phyloP scores from a whole-genome alignment of 768 basidiomycete species.

The Kwoniella bestiolae region DNA sequence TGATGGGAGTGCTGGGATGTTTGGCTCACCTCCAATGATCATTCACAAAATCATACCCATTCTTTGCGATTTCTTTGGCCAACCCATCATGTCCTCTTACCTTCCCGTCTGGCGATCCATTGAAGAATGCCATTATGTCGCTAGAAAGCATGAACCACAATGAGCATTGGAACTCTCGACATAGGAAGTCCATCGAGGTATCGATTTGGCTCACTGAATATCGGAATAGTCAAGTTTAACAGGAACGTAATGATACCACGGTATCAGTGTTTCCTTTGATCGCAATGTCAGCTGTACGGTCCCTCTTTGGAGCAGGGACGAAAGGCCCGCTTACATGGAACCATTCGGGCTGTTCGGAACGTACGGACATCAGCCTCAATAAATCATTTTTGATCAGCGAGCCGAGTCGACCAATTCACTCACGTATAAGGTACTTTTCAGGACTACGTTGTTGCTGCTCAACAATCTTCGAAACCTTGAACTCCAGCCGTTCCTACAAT shows the following conservation, averaged over 20 bases:
- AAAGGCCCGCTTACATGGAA: constrained; percentile 31
- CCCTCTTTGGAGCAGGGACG: background rate
- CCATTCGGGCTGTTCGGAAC: constrained; percentile 55
- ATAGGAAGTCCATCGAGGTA: background rate
- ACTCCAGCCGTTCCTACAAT: constrained; percentile 49
- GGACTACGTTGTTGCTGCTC: constrained; percentile 47
- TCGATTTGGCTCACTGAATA: constrained; percentile 54
- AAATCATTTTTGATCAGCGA: background rate
- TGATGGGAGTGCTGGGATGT: background rate
- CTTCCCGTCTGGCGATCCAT: constrained; percentile 45
- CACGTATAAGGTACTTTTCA: constrained; percentile 53
- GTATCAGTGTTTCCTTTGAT: constrained; percentile 43
- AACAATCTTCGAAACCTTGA: constrained; percentile 47
- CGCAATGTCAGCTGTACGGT: background rate
- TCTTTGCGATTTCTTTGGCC: constrained; percentile 46
- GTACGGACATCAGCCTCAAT: too few relatives aligned
- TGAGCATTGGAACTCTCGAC: too few relatives aligned
- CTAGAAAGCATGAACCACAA: constrained; percentile 20
- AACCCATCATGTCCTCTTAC: constrained; percentile 39
- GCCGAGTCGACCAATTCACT: constrained; percentile 18
- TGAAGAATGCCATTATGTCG: constrained; percentile 53
- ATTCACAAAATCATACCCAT: constrained; percentile 41
- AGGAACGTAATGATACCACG: constrained; percentile 56
- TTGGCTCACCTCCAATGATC: constrained; percentile 44
- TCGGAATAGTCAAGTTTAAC: constrained; percentile 54